Conservation (phyloP, 2,329 filamentous ascomycete genomes). For the Diaporthe sp. region DNA sequence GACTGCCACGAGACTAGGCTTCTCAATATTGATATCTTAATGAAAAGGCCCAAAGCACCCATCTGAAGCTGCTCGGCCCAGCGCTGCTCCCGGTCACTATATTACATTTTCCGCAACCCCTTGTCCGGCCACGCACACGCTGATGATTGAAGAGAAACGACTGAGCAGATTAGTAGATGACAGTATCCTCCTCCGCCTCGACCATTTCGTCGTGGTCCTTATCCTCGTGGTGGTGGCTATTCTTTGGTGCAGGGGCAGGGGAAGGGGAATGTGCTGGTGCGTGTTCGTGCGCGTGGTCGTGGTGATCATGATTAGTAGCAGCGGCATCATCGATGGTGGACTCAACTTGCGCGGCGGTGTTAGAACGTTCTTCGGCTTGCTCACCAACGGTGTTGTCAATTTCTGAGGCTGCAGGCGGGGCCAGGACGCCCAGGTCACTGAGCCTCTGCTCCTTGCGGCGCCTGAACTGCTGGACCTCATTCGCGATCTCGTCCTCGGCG, state of each 20-base stretch:
- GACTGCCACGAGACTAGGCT: background rate
- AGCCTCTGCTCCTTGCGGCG: conserved; percentile 59
- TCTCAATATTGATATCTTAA: background rate
- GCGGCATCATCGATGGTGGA: conserved; percentile 51
- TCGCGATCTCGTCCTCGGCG: conserved; percentile 72
- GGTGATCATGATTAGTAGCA: conserved; percentile 39
- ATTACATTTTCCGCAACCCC: conserved; percentile 1
- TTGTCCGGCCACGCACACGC: background rate
- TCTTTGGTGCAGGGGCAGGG: conserved; percentile 47
- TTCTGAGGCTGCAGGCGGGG: conserved; percentile 44
- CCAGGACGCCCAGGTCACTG: conserved; percentile 51
- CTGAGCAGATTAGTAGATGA: conserved; percentile 78
- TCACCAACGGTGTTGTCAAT: conserved; percentile 59
- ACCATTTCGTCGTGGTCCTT: conserved; percentile 77
- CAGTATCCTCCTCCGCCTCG: conserved; percentile 89
- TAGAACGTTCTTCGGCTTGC: conserved; percentile 57
- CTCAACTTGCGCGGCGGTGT: conserved; percentile 51
- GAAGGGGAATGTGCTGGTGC: conserved; percentile 30
- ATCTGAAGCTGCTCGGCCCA: background rate
- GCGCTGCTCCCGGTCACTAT: conserved; percentile 4
- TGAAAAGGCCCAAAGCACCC: background rate
- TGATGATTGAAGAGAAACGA: background rate
- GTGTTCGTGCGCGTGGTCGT: conserved; percentile 22
- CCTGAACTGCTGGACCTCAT: conserved; percentile 76
- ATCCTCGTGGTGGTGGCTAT: conserved; percentile 49